Base-by-base conservation (phyloP, 352 stramenopile species). In the Phytophthora aleatoria region DNA sequence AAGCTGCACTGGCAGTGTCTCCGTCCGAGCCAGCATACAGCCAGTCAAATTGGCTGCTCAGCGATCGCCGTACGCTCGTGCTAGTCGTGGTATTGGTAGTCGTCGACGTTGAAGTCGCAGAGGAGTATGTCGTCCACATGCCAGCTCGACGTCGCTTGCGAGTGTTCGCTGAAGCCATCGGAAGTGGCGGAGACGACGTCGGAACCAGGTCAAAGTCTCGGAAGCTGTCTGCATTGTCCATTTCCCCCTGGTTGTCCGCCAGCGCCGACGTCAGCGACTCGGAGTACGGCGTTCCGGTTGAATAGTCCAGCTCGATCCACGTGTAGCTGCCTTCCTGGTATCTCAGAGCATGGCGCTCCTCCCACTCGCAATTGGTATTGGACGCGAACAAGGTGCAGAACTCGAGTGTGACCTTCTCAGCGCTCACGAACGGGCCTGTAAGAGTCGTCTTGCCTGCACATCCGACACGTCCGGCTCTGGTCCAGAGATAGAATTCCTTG, bases 221-320 rank as follows among this genome's bases (percentile, higher is more conserved):
- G 33, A 72, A 76, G 45, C 43, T 70, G 56, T 74, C 60, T 20
- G 47, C 70, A 42, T 64, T 68, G 44, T 71, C 72, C 53, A 70
- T 59, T 39, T 62, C 59, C 27, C 68, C 75, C 38, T 71, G 74
- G 28, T 67, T 81, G 43, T 73, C 56, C 11, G 65, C 58, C n/a
- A 81, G 33, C n/a, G 64, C 60, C 28, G 55, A 64, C 2, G 68
- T 81, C 3, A 81, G 65, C 26, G 75, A 69, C 55, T 83, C 74
- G 11, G 73, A 67, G 39, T 82, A 84, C 8, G 62, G 73, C 50
- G 64, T 77, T 5, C 77, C 73, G 49, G 62, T 83, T 6, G 72
- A 85, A 60, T 89, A 81, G 36, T 87, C 68, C 10, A 85, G 69
- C 45, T 91, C 80, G 43, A 91, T 89, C 76, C 79, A 91, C 54